Evolutionary conservation across 108 stramenopile genomes (phyloP), one percentile per base, ranked within the genome.

Genomic region (Skeletonema costatum): DNA sequence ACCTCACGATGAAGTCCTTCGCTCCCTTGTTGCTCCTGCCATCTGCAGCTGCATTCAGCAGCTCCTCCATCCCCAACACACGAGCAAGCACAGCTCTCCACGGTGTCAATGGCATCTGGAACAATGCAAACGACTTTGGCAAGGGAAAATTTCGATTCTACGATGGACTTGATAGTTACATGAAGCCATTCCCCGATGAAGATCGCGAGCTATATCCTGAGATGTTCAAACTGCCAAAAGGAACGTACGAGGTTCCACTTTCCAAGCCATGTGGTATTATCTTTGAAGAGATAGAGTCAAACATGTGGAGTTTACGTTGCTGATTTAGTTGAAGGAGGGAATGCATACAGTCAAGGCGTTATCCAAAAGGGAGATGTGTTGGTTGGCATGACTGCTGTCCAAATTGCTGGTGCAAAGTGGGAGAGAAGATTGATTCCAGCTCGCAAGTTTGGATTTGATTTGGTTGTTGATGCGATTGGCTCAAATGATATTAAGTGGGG

Each of bases 261-360:
- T 66, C 70, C 64, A 89, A 81, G 66, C 94, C 94, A 44, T 74
- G 90, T 17, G 94, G 94, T 5, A 93, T 96, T n/a, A 59, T 93
- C 16, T 96, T 96, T 75, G 94, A 96, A 82, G 94, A 96, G 42
- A 88, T 93, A 60, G 91, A 92, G 62, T 62, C 68, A 11, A 88
- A 89, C 1, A n/a, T 67, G 78, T 6, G 94, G 92, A 2, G 83
- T 96, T 14, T 89, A 83, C 67, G 87, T 96, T 1, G 71, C 83
- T 33, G 94, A 91, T 72, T 63, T 96, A 11, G 94, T 93, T 8
- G 92, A 96, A 69, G 94, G 86, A 38, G 94, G 94, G 2, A 85
- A 90, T 38, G 94, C 94, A 6, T 87, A 78, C 36, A 66, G 53
- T n/a, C 76, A 86, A 53, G 94, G 91, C 9, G 75, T 77, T 11